phyloP scores from a whole-genome alignment of 495 filamentous ascomycete genomes.

The Aspergillus taichungensis region DNA sequence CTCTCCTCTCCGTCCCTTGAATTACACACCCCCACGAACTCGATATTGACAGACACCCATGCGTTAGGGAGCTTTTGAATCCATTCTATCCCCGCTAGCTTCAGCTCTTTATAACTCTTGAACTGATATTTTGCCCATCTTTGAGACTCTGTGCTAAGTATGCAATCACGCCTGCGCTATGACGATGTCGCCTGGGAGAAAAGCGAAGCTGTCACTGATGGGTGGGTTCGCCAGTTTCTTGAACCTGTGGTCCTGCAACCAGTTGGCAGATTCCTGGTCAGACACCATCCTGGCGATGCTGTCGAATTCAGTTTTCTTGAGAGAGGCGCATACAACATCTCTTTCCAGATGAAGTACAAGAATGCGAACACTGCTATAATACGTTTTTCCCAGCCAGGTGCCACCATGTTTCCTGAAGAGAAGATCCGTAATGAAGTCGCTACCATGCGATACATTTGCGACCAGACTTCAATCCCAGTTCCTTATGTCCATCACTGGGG shows the following conservation, averaged over 20 bases:
- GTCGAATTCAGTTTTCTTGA: constrained; percentile 11
- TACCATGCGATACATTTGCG: constrained; percentile 24
- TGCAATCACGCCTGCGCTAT: too few species aligned
- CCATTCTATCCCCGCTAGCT: too few species aligned
- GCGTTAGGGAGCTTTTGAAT: too few species aligned
- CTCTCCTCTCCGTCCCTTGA: too few species aligned
- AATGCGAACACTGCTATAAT: constrained; percentile 11
- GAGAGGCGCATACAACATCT: constrained; percentile 16
- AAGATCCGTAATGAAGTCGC: constrained; percentile 33
- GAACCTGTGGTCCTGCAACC: constrained; percentile 7
- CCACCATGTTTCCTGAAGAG: constrained; percentile 22
- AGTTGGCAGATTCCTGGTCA: constrained; percentile 16
- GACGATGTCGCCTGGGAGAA: too few species aligned
- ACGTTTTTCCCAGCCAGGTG: constrained; percentile 16
- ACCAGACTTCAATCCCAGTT: constrained; percentile 25
- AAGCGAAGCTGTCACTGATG: too few species aligned
- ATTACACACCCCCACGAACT: too few species aligned
- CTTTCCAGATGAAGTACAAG: constrained; percentile 14
- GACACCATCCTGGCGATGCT: constrained; percentile 9
- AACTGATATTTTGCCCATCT: too few species aligned
- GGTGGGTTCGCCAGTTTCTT: too few species aligned
- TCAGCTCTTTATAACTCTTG: too few species aligned
- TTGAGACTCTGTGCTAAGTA: too few species aligned
- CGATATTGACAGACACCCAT: too few species aligned
- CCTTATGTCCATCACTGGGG: constrained; percentile 29